Conservation (phyloP, 169 alveolate species). For the Cryptosporidium meleagridis region DNA sequence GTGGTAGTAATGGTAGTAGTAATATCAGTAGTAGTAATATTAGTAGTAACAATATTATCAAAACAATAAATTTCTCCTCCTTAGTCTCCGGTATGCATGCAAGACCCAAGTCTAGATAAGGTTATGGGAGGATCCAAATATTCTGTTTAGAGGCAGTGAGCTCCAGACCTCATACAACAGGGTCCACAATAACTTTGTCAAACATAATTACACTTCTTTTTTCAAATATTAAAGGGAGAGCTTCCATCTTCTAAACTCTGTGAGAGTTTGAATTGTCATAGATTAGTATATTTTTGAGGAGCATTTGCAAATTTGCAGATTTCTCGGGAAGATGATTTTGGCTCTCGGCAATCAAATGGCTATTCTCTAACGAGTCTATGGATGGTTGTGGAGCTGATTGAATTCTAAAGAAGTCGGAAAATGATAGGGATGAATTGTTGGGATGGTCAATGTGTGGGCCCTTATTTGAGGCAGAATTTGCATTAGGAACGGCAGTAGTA, state of each 20-base stretch:
- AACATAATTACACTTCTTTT: not conserved
- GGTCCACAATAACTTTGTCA: not conserved
- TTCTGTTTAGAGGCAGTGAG: not conserved
- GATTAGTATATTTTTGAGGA: constrained; percentile 57
- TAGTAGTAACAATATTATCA: not conserved
- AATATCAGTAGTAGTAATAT: not conserved
- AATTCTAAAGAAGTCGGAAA: constrained; percentile 63
- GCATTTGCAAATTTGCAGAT: constrained; percentile 61
- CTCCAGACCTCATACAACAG: not conserved
- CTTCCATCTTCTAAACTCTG: not conserved
- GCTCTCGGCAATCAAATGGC: constrained; percentile 25
- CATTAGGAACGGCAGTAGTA: not conserved
- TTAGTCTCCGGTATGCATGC: constrained; percentile 7
- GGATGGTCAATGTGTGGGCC: not conserved
- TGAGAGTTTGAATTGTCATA: constrained; percentile 41
- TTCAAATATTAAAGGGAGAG: not conserved
- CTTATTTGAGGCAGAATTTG: not conserved
- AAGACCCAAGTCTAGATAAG: constrained; percentile 13
- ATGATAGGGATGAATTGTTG: constrained; percentile 4
- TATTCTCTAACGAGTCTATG: constrained; percentile 38
- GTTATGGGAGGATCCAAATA: constrained; percentile 9
- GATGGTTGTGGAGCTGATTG: constrained; percentile 62
- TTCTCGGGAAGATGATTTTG: constrained; percentile 49
- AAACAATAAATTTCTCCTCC: not conserved
- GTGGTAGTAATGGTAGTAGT: not conserved